phyloP scores from a whole-genome alignment of 75 land plant genomes.

The Chamaecyparis obtusa region DNA sequence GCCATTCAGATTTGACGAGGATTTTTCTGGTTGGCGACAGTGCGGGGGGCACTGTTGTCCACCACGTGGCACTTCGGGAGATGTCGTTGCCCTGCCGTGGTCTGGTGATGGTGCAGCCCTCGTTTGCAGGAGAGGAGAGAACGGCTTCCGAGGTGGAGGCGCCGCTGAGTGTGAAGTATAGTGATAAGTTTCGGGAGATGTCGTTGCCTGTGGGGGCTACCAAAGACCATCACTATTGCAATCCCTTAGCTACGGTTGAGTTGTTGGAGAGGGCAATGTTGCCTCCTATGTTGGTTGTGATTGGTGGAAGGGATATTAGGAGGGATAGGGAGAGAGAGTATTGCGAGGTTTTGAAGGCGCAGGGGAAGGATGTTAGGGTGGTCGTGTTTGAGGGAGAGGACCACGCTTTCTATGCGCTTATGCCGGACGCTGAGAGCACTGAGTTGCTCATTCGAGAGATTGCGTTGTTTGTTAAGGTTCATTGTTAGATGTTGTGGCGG shows the following conservation, averaged over 20 bases:
- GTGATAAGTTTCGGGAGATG: slow-evolving; percentile 23
- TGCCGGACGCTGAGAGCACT: not conserved
- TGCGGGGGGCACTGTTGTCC: slow-evolving; percentile 46
- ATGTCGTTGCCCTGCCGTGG: not conserved
- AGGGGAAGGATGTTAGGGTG: slow-evolving; percentile 14
- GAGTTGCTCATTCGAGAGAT: not conserved
- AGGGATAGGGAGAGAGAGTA: slow-evolving; percentile 23
- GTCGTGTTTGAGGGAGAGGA: not conserved
- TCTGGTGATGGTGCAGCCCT: slow-evolving; percentile 18
- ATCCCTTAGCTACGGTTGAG: not conserved
- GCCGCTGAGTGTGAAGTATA: not conserved
- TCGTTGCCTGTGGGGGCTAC: slow-evolving; percentile 30
- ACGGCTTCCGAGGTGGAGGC: slow-evolving; percentile 22
- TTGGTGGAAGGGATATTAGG: slow-evolving; percentile 20
- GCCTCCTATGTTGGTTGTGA: slow-evolving; percentile 20
- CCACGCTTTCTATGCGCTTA: slow-evolving; percentile 10
- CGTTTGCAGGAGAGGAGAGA: slow-evolving; percentile 38
- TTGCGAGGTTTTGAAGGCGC: not conserved
- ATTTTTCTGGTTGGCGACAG: slow-evolving; percentile 41
- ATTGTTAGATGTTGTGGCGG: too few species aligned
- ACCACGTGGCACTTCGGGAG: slow-evolving; percentile 25
- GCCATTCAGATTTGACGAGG: slow-evolving; percentile 16
- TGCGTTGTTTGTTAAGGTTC: not conserved
- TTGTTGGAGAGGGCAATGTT: not conserved
- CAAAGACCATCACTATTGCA: slow-evolving; percentile 28